Evolutionary conservation across 257 asterid species (phyloP).

Genomic region (Coffea canephora): DNA sequence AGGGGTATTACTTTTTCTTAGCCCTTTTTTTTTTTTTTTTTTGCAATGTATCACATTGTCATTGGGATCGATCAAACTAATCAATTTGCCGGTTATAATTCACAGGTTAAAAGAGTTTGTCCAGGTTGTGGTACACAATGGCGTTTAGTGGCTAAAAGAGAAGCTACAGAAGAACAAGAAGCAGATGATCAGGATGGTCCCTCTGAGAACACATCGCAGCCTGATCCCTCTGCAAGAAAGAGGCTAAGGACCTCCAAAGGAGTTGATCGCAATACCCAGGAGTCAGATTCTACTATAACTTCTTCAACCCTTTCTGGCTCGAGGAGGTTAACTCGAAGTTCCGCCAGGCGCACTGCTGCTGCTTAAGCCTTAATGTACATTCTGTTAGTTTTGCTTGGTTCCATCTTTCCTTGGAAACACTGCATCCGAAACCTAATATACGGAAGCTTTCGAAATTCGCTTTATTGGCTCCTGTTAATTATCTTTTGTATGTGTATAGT

Average conservation of each 20-base stretch:
- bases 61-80: conserved; percentile 1
- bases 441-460: not conserved
- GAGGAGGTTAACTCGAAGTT: conserved; percentile 50
- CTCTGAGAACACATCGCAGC: conserved; percentile 29
- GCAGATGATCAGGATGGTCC: conserved; percentile 26
- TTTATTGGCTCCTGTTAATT: not conserved
- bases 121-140: conserved; percentile 65
- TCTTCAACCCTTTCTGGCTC: conserved; percentile 5
- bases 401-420: too few species aligned
- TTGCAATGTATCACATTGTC: not conserved
- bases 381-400: not conserved
- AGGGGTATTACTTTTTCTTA: conserved; percentile 43
- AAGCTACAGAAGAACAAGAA: conserved; percentile 35
- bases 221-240: conserved; percentile 30
- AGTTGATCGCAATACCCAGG: conserved; percentile 21
- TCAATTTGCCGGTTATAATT: not conserved
- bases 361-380: conserved; percentile 17
- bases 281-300: conserved; percentile 23
- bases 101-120: conserved; percentile 60
- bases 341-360: conserved; percentile 40
- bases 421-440: too few species aligned
- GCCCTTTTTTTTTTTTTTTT: not conserved
- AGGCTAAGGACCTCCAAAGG: conserved; percentile 29
- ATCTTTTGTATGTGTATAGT: not conserved
- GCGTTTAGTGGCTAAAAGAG: conserved; percentile 47